A percentile compares a stretch with the other conserved stretches of the same genome.
phyloP scores from a whole-genome alignment of 768 basidiomycete species.

The Tulasnella sp. region DNA sequence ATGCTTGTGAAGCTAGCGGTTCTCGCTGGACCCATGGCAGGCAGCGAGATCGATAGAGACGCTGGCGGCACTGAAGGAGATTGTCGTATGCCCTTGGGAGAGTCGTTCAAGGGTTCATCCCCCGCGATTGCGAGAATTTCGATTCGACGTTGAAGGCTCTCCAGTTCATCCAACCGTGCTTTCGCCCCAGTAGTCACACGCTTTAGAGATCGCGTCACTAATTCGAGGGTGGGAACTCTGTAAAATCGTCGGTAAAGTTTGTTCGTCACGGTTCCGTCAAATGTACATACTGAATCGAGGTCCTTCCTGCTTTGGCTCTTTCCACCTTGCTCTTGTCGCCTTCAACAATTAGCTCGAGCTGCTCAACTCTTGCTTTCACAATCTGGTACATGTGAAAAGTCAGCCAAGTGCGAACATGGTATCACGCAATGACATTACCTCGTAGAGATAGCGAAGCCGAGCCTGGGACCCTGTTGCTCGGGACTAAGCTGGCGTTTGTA shows the following conservation, averaged over 20 bases:
- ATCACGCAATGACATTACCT: slow-evolving; percentile 33
- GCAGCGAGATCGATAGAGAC: neutral
- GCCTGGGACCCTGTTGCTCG: slow-evolving; percentile 72
- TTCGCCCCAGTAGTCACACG: slow-evolving; percentile 39
- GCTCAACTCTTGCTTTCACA: slow-evolving; percentile 62
- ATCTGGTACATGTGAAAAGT: slow-evolving; percentile 31
- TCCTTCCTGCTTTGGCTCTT: slow-evolving; percentile 48
- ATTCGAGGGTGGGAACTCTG: slow-evolving; percentile 77
- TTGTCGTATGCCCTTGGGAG: neutral
- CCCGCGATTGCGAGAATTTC: neutral
- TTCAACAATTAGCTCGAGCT: slow-evolving; percentile 65
- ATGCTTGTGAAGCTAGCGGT: neutral
- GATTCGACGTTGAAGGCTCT: neutral
- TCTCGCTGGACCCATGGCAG: neutral
- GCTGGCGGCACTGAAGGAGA: neutral
- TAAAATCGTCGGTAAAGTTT: neutral
- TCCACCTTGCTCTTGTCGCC: slow-evolving; percentile 58
- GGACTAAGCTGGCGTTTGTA: slow-evolving; percentile 71
- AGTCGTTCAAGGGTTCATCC: neutral
- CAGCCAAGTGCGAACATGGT: slow-evolving; percentile 1
- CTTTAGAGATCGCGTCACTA: slow-evolving; percentile 69
- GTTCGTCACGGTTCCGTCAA: neutral
- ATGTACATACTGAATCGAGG: slow-evolving; percentile 45
- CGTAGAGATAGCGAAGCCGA: slow-evolving; percentile 56
- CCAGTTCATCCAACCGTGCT: neutral